Conservation (phyloP, 202 grass and related monocot genomes). For the Panicum virgatum region DNA sequence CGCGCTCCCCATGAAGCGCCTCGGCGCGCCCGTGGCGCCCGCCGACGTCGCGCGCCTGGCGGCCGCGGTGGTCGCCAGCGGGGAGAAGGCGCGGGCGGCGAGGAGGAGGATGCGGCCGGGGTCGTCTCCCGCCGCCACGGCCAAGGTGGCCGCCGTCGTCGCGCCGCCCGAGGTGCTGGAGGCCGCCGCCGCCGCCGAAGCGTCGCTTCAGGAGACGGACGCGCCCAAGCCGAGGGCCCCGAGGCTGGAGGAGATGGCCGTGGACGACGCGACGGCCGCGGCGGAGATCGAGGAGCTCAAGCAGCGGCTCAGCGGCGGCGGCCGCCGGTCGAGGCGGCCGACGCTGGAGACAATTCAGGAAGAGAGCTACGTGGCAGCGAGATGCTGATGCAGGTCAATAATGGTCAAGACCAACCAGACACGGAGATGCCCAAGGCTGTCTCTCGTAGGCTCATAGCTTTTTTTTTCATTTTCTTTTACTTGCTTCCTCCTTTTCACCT, state of each 20-base stretch:
- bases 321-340: conserved; percentile 64
- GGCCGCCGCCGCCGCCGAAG: not conserved
- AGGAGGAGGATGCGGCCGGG: not conserved
- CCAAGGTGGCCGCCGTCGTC: conserved; percentile 56
- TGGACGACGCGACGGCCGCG: conserved; percentile 42
- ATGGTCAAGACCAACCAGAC: not conserved
- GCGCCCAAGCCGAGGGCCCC: not conserved
- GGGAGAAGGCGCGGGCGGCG: conserved; percentile 34
- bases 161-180: conserved; percentile 6
- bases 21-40: conserved; percentile 45
- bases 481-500: not conserved
- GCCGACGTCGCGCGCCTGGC: conserved; percentile 56
- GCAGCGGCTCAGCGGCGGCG: conserved; percentile 54
- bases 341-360: conserved; percentile 84
- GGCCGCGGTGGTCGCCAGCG: conserved; percentile 43
- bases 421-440: conserved; percentile 39
- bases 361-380: conserved; percentile 49
- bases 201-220: not conserved
- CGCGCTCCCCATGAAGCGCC: conserved; percentile 81
- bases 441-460: conserved; percentile 7
- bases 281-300: conserved; percentile 75
- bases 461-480: not conserved
- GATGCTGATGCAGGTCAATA: conserved; percentile 16
- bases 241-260: conserved; percentile 60
- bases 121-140: conserved; percentile 32